These are phyloP conservation scores for Schrenkiella parvula DNA, from an alignment of 345 rosid species.

Conservation along the genomic window DNA sequence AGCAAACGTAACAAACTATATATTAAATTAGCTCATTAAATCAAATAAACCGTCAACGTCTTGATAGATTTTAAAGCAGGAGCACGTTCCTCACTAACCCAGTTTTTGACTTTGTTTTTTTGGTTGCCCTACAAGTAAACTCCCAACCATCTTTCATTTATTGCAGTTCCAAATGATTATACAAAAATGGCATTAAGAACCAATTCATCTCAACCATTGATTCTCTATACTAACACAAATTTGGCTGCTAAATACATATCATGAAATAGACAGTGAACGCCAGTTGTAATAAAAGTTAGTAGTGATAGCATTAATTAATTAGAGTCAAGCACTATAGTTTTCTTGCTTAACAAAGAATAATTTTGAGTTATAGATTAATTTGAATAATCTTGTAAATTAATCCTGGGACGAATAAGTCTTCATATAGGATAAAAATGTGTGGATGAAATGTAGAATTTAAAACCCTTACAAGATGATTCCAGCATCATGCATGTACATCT, in stretches of 20 bases:
- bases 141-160: slow-evolving; percentile 31
- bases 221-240: slow-evolving; percentile 13
- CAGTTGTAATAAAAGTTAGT: not conserved
- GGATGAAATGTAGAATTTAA: not conserved
- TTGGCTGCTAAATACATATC: not conserved
- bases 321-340: not conserved
- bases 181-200: not conserved
- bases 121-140: slow-evolving; percentile 13
- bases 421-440: not conserved
- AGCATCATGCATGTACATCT: not conserved
- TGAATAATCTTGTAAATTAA: not conserved
- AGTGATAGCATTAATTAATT: not conserved
- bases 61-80: slow-evolving; percentile 19
- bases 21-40: not conserved
- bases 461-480: not conserved
- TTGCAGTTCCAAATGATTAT: not conserved
- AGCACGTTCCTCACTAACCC: slow-evolving; percentile 36
- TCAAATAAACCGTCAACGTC: slow-evolving; percentile 15
- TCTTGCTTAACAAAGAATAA: not conserved
- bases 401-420: not conserved
- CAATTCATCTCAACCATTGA: slow-evolving; percentile 3
- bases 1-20: slow-evolving; percentile 3
- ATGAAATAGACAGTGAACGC: not conserved
- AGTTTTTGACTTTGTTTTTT: not conserved
- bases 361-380: not conserved